A percentile compares a stretch with the other conserved stretches of the same genome.
These are phyloP conservation scores for Gossypium schwendimanii DNA, from an alignment of 441 rosid species.

Conservation along the genomic window DNA sequence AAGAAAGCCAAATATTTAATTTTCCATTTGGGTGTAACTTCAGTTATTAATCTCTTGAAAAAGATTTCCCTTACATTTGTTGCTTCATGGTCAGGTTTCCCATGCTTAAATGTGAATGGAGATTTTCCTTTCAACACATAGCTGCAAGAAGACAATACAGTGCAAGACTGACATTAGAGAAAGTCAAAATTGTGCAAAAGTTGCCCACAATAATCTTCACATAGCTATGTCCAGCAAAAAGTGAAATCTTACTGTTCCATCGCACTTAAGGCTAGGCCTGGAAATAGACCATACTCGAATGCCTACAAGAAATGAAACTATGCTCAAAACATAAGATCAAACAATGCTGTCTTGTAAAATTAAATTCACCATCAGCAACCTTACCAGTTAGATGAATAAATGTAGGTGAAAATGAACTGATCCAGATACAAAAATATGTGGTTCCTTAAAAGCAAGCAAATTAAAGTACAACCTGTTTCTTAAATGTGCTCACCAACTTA, in stretches of 20 bases:
- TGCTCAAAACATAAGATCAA: constrained; percentile 14
- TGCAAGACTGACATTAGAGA: not conserved
- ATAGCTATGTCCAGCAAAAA: constrained; percentile 11
- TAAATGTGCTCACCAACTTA: constrained; percentile 2
- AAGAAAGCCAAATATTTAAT: not conserved
- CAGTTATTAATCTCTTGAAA: not conserved
- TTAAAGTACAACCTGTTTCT: not conserved
- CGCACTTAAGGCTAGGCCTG: constrained; percentile 76
- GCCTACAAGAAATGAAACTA: constrained; percentile 41
- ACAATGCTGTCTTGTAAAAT: not conserved
- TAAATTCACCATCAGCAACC: not conserved
- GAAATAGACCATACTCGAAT: constrained; percentile 77
- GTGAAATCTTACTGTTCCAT: constrained; percentile 67
- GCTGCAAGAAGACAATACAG: constrained; percentile 38
- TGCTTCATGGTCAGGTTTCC: constrained; percentile 88
- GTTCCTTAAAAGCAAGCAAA: not conserved
- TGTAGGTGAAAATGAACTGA: not conserved
- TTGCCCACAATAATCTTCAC: not conserved
- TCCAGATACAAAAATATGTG: not conserved
- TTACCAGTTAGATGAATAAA: not conserved
- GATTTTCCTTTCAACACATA: constrained; percentile 69
- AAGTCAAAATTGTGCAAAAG: not conserved
- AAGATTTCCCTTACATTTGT: constrained; percentile 48
- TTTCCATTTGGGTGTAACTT: not conserved
- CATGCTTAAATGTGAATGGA: constrained; percentile 76